Evolutionary conservation across 306 rosid genomes (phyloP).

Genomic region (Cajanus cajan): DNA sequence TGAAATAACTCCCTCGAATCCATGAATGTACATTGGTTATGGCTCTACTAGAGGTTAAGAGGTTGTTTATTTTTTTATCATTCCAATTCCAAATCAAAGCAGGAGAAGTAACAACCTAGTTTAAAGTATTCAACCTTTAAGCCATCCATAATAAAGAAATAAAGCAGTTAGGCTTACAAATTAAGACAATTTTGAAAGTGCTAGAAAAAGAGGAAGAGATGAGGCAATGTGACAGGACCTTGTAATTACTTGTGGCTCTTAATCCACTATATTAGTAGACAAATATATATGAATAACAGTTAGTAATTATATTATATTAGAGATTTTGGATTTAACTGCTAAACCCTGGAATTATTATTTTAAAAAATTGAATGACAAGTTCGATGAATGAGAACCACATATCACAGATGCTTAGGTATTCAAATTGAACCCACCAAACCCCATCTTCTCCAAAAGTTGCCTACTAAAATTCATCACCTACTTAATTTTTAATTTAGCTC

Average conservation of each 20-base stretch:
- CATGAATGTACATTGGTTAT: not conserved
- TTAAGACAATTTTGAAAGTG: not conserved
- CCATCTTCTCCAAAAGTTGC: constrained; percentile 13
- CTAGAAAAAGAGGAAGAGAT: not conserved
- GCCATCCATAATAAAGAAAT: constrained; percentile 31
- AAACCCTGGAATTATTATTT: not conserved
- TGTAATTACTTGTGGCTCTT: constrained; percentile 17
- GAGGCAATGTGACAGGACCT: constrained; percentile 20
- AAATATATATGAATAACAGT: no score
- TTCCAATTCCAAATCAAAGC: not conserved
- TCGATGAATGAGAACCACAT: not conserved
- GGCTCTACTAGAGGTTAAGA: not conserved
- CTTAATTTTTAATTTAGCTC: not conserved
- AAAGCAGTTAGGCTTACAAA: constrained; percentile 22
- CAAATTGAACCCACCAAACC: not conserved
- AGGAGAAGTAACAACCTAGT: constrained; percentile 11
- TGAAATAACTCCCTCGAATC: not conserved
- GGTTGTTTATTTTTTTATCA: not conserved
- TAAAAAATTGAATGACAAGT: not conserved
- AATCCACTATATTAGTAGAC: constrained; percentile 31
- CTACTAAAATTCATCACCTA: constrained; percentile 2
- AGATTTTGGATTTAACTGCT: no score
- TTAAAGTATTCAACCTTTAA: not conserved
- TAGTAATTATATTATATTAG: not conserved
- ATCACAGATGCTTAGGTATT: not conserved